Conservation (phyloP, 306 rosid genomes). For the Castanea crenata region DNA sequence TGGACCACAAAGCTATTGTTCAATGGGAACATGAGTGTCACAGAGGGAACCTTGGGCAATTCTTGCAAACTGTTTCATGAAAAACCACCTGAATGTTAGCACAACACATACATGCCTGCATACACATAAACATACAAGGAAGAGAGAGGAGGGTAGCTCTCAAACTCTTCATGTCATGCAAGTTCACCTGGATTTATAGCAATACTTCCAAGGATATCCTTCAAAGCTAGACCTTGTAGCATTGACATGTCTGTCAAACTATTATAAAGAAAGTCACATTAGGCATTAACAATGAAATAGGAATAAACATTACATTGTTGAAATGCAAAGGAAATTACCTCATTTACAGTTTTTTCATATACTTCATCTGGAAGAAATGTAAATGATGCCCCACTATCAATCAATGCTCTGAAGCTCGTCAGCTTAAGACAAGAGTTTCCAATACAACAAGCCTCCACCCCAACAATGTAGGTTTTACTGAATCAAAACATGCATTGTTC, state of each 20-base stretch:
- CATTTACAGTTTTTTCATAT: conserved; percentile 55
- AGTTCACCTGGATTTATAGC: conserved; percentile 67
- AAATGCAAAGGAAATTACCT: conserved; percentile 46
- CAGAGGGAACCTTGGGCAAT: conserved; percentile 62
- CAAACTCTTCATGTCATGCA: conserved; percentile 3
- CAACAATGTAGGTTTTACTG: conserved; percentile 76
- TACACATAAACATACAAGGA: neutral
- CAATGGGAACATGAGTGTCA: conserved; percentile 61
- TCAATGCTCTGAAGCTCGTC: conserved; percentile 62
- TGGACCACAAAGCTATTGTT: conserved; percentile 79
- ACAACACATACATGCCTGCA: neutral
- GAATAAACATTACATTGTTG: conserved; percentile 5
- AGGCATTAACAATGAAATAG: conserved; percentile 22
- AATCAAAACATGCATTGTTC: conserved; percentile 18
- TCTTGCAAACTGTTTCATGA: conserved; percentile 52
- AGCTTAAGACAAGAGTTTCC: conserved; percentile 59
- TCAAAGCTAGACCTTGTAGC: conserved; percentile 52
- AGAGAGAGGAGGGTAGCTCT: conserved; percentile 1
- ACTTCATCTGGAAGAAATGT: conserved; percentile 78
- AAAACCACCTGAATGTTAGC: conserved; percentile 4
- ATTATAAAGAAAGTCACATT: conserved; percentile 29
- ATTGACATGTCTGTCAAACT: conserved; percentile 77
- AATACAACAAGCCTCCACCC: conserved; percentile 77
- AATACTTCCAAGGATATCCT: conserved; percentile 82
- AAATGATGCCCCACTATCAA: conserved; percentile 93